Evolutionary conservation across 176 grass and related monocot genomes (phyloP), one percentile per base, ranked within the genome.

Genomic region (Juncus inflexus): DNA sequence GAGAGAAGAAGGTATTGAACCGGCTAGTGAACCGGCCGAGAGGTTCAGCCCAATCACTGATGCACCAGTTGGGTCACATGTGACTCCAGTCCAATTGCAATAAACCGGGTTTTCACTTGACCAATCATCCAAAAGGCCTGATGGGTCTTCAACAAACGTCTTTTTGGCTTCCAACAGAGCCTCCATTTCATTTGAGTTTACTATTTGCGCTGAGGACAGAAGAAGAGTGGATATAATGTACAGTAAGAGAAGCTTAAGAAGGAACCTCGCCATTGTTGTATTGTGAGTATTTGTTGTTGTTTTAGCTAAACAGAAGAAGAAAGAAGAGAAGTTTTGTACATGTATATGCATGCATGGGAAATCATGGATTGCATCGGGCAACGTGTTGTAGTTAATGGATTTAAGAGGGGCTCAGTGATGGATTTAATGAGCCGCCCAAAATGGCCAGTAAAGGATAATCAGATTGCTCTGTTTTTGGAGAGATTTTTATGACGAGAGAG

Each of bases 71-170:
- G 12, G 65, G 54, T 91, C 84, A 69, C 94, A 97, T 38, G 61
- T 58, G 38, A 97, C 82, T 10, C 94, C 94, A 35, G 75, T 42
- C 94, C 94, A 97, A 3, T 76, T 65, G 11, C 94, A 97, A 76
- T 79, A 91, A 8, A 4, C 82, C 50, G 76, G 61, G 65, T 8
- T 67, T 58, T 15, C 57, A 13, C 40, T 35, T 15, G 55, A 66
- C 94, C 94, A 97, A 52, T 77, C 39, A 8, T 71, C 9, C 62
- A 97, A 9, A 9, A 76, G 61, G 3, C 72, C 71, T 9, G 36
- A 8, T 13, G 85, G 88, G 49, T 89, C 88, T 40, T 79, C 77
- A 10, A 52, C 16, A 62, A 97, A 84, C 61, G 72, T 77, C 61
- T 73, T 75, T 75, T 86, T 97, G 55, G 86, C 80, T 49, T 86